These are phyloP conservation scores for Fusarium sarcochroum DNA, from an alignment of 2,329 filamentous ascomycete genomes.

Conservation along the genomic window DNA sequence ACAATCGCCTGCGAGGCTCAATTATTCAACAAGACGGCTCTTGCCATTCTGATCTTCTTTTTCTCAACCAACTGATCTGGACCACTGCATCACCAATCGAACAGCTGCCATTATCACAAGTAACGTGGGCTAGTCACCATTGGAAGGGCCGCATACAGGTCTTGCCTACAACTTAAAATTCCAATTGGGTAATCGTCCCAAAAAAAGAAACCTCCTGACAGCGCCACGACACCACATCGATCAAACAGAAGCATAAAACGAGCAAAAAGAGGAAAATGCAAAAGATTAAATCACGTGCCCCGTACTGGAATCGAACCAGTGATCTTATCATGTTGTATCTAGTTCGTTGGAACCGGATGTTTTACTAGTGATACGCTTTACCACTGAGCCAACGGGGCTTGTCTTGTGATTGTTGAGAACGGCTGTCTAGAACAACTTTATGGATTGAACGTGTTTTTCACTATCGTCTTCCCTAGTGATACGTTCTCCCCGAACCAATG, in stretches of 20 bases:
- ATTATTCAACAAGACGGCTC: neutral
- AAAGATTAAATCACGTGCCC: constrained; percentile 36
- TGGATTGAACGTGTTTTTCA: no score
- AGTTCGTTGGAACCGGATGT: no score
- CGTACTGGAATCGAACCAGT: constrained; percentile 54
- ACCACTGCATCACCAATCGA: neutral
- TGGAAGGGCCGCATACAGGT: neutral
- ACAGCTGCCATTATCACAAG: constrained; percentile 1
- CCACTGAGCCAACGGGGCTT: constrained; percentile 54
- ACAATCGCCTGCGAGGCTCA: no score
- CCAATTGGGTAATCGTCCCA: no score
- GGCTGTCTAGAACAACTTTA: no score
- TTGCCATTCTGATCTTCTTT: no score
- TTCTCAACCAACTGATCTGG: no score
- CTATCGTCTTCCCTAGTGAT: constrained; percentile 50
- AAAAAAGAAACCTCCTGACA: neutral
- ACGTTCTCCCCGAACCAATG: constrained; percentile 55
- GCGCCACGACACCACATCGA: neutral
- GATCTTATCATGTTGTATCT: constrained; percentile 49
- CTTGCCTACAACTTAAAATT: neutral
- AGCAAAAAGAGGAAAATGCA: neutral
- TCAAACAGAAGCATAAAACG: neutral
- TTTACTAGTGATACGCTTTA: constrained; percentile 56
- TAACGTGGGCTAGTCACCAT: no score
- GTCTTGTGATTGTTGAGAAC: no score